phyloP scores from a whole-genome alignment of 1,284 basidiomycete species.

The Leccinum proximum region DNA sequence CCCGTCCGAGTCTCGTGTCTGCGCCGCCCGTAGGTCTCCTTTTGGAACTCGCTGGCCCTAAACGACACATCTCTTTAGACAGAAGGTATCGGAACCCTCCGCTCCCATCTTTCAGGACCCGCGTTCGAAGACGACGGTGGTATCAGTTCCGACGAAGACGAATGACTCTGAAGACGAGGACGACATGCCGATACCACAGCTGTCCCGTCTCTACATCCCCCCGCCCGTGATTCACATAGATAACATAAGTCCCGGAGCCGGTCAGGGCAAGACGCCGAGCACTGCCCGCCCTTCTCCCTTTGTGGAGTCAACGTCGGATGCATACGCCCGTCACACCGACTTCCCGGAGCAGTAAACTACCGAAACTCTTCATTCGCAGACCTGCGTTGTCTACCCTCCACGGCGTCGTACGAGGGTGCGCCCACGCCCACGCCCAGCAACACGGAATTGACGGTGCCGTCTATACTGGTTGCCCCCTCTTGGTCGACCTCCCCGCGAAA shows the following conservation, averaged over 20 bases:
- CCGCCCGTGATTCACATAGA: slow-evolving; percentile 22
- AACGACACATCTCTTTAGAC: slow-evolving; percentile 48
- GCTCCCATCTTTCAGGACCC: slow-evolving; percentile 48
- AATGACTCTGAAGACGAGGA: slow-evolving; percentile 33
- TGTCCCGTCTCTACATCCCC: slow-evolving; percentile 31
- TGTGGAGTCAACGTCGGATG: slow-evolving; percentile 5
- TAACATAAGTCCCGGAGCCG: slow-evolving; percentile 11
- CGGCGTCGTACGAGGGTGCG: slow-evolving; percentile 25
- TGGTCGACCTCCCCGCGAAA: slow-evolving; percentile 9
- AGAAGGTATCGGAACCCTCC: slow-evolving; percentile 44
- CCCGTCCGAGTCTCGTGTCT: slow-evolving; percentile 65
- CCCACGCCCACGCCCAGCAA: slow-evolving; percentile 10
- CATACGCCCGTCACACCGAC: slow-evolving; percentile 21
- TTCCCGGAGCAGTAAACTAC: slow-evolving; percentile 29
- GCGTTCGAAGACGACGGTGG: slow-evolving; percentile 80
- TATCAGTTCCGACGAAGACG: slow-evolving; percentile 57
- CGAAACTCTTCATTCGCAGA: slow-evolving; percentile 37
- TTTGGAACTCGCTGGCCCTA: not conserved
- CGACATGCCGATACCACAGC: slow-evolving; percentile 13
- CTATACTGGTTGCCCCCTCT: slow-evolving; percentile 11
- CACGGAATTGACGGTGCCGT: slow-evolving; percentile 11
- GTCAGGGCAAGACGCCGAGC: slow-evolving; percentile 17
- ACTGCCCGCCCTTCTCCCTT: slow-evolving; percentile 26
- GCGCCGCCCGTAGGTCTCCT: slow-evolving; percentile 65
- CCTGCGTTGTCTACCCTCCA: slow-evolving; percentile 29